Conservation (phyloP, 164 flowering plant species). For the Kingdonia uniflora region DNA sequence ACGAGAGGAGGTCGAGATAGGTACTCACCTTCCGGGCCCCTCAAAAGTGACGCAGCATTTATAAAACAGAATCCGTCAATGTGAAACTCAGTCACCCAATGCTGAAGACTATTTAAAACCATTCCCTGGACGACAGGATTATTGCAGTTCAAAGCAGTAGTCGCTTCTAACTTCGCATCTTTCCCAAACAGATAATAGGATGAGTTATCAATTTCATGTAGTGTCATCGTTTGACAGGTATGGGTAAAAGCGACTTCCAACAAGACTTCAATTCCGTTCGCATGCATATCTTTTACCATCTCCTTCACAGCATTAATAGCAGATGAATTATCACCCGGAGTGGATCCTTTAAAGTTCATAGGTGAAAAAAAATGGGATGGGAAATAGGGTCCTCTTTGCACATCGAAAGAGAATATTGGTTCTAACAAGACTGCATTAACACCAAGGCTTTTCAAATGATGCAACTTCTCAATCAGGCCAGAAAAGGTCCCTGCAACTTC, state of each 20-base stretch:
- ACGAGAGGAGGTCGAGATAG: slow-evolving; percentile 76
- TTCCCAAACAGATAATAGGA: slow-evolving; percentile 37
- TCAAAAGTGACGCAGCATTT: slow-evolving; percentile 57
- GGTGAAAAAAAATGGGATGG: slow-evolving; percentile 88
- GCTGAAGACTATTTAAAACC: slow-evolving; percentile 71
- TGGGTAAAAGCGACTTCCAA: slow-evolving; percentile 82
- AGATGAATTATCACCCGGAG: slow-evolving; percentile 21
- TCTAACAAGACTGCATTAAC: slow-evolving; percentile 79
- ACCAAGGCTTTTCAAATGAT: slow-evolving; percentile 65
- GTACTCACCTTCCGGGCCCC: slow-evolving; percentile 53
- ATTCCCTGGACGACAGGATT: slow-evolving; percentile 59
- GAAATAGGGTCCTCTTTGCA: slow-evolving; percentile 65
- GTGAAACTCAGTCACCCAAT: slow-evolving; percentile 88
- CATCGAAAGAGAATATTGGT: slow-evolving; percentile 69
- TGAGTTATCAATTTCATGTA: slow-evolving; percentile 52
- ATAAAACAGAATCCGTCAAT: slow-evolving; percentile 86
- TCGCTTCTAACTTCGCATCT: slow-evolving; percentile 15
- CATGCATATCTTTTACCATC: slow-evolving; percentile 80
- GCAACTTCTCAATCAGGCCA: slow-evolving; percentile 58
- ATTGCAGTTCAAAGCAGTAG: slow-evolving; percentile 61
- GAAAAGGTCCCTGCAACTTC: slow-evolving; percentile 63
- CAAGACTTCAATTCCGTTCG: slow-evolving; percentile 68
- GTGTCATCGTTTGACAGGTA: slow-evolving; percentile 26
- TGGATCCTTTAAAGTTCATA: slow-evolving; percentile 35
- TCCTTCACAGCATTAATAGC: slow-evolving; percentile 70